Conservation (phyloP, 768 basidiomycete species). For the Psilocybe subaeruginosa region DNA sequence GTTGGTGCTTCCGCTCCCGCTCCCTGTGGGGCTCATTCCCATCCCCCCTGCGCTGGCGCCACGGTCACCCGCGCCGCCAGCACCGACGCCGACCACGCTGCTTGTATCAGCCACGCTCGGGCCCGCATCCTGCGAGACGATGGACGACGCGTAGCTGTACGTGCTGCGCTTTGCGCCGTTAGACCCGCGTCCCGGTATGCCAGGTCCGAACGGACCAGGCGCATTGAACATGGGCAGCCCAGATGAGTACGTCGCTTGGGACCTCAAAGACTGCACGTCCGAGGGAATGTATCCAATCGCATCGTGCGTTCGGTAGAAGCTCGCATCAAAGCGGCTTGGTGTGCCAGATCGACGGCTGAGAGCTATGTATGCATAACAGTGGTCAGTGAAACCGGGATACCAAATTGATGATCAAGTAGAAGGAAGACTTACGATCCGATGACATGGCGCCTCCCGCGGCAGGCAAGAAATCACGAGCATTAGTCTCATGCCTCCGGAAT, state of each 20-base stretch:
- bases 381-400: slow-evolving; percentile 1
- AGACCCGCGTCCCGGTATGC: slow-evolving; percentile 58
- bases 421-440: slow-evolving; percentile 50
- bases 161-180: slow-evolving; percentile 75
- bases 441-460: slow-evolving; percentile 40
- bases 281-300: slow-evolving; percentile 93
- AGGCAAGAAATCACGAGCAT: slow-evolving; percentile 77
- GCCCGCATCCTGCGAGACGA: slow-evolving; percentile 89
- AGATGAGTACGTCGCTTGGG: slow-evolving; percentile 95
- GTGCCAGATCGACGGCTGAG: slow-evolving; percentile 78
- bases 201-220: slow-evolving; percentile 64
- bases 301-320: slow-evolving; percentile 96
- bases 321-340: slow-evolving; percentile 92
- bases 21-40: too few relatives aligned
- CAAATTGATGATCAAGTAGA: background rate
- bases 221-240: slow-evolving; percentile 84
- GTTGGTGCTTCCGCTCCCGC: slow-evolving; percentile 34
- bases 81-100: slow-evolving; percentile 51
- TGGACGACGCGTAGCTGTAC: slow-evolving; percentile 87
- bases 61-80: too few relatives aligned
- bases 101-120: slow-evolving; percentile 59
- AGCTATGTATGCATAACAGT: slow-evolving; percentile 20
- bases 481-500: slow-evolving; percentile 92
- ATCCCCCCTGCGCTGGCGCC: too few relatives aligned
- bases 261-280: slow-evolving; percentile 93